Evolutionary conservation across 1,284 basidiomycete species (phyloP), one percentile per base, ranked within the genome.

Genomic region (Porphyrellus sp.): DNA sequence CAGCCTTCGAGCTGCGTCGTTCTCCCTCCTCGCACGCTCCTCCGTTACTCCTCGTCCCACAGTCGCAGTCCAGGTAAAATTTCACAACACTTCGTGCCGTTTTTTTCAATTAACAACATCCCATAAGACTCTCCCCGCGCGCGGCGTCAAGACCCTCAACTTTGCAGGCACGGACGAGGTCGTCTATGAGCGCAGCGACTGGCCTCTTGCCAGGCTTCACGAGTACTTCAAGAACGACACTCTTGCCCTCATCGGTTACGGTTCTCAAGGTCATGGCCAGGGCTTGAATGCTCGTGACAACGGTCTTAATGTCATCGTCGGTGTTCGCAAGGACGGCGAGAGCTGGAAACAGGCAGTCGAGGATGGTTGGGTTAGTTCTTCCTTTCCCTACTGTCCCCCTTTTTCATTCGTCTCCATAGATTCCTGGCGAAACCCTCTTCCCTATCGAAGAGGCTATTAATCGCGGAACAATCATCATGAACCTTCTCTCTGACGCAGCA

Each of bases 151-250:
- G 81, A 97, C 95, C 54, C 89, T 99, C 67, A 91, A 98, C 81
- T 99, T 99, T 75, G 93, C 96, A 61, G 94, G 95, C 62, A 89
- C 89, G 59, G 86, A 96, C 70, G 96, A 99, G 79, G 83, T 83
- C 63, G 94, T 99, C 52, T 99, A 98, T 74, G 96, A 99, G 82
- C 93, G 95, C 62, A 83, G 83, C 67, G 96, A 99, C 83, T 99
- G 97, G 97, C 97, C 96, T 39, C 78, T 96, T 56, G 86, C 93
- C 65, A 98, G 93, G 77, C 87, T 99, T 71, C 96, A 98, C 74
- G 94, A 98, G 71, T 97, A 94, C 81, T 97, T 99, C 83, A 98
- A 98, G 79, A 89, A 98, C 72, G 97, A 99, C 77, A 98, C 96
- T 61, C 92, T 99, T 58, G 96, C 96, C 60, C 85, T 99, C 74